Evolutionary conservation across 345 rosid genomes (phyloP), one percentile per base, ranked within the genome.

Genomic region (Eucalyptus tenuipes): DNA sequence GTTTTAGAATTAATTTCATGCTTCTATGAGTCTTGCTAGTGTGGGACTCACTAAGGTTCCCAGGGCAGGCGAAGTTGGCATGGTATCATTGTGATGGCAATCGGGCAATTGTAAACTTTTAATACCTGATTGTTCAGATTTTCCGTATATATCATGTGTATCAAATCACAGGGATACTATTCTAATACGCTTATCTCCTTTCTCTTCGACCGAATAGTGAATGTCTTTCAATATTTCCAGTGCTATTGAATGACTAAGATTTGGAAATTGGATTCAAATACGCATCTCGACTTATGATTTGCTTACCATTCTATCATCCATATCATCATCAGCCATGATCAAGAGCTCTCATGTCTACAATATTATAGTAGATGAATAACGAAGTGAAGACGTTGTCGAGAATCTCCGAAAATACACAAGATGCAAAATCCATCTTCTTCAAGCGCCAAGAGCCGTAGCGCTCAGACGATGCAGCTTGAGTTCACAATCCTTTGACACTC

Each of bases 401-500:
- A 40, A 75, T 40, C 15, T 40, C 84, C 84, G 47, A 7, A 22
- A 75, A 75, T 1, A 1, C 7, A 75, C 47, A 20, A 40, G 20
- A 75, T 3, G 14, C 84, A 75, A 75, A 75, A 20, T 20, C 47
- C 47, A 11, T 75, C 47, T 33, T 75, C 82, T 37, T 75, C 49
- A 84, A 84, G 89, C 89, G 49, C 87, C 89, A 24, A 88, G 82
- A 50, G 89, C 87, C 50, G 61, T 59, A 37, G 48, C 81, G 13
- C 13, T 45, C 45, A 85, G 59, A 37, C 49, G 59, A 44, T 20
- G 81, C 87, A 88, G 48, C 37, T 53, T 88, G 20, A 88, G 31
- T 53, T 45, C 59, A 10, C 89, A 85, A 59, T 88, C 85, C 47
- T 90, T 84, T 5, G 94, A 95, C 53, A 94, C 85, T 79, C 87